These are phyloP conservation scores for Paramecium octaurelia DNA, from an alignment of 73 alveolate genomes.

Conservation along the genomic window DNA sequence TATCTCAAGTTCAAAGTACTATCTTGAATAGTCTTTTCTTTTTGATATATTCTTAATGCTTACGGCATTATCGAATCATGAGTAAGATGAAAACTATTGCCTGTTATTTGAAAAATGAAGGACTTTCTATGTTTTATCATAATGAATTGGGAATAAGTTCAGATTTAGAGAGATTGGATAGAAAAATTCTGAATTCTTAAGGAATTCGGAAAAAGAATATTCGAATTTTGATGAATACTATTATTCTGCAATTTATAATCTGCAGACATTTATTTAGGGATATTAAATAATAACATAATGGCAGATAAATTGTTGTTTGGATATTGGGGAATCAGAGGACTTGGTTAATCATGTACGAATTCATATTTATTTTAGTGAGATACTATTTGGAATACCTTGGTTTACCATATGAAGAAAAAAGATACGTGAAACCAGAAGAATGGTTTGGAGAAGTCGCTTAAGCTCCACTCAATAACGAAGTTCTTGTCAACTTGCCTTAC, in stretches of 20 bases:
- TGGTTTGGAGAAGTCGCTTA: background rate
- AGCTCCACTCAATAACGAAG: slow-evolving; percentile 40
- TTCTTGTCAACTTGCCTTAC: slow-evolving; percentile 59
- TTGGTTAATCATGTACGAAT: slow-evolving; percentile 44
- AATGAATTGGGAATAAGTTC: background rate
- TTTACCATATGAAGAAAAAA: slow-evolving; percentile 20
- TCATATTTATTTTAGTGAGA: slow-evolving; percentile 33
- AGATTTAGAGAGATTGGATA: background rate
- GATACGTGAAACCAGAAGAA: slow-evolving; percentile 48
- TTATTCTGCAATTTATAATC: background rate
- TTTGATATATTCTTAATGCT: background rate
- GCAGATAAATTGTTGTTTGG: slow-evolving; percentile 53
- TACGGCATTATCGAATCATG: background rate
- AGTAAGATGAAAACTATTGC: background rate
- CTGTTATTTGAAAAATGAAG: background rate
- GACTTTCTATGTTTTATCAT: background rate
- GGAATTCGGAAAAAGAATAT: background rate
- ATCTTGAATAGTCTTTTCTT: background rate
- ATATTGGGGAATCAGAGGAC: slow-evolving; percentile 63
- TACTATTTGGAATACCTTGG: slow-evolving; percentile 42
- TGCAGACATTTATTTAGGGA: background rate
- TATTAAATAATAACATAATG: background rate
- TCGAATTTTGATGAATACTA: background rate
- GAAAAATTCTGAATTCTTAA: background rate
- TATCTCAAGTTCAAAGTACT: background rate